Conservation (phyloP, 2,329 filamentous ascomycete species). For the Aureobasidium sp. region DNA sequence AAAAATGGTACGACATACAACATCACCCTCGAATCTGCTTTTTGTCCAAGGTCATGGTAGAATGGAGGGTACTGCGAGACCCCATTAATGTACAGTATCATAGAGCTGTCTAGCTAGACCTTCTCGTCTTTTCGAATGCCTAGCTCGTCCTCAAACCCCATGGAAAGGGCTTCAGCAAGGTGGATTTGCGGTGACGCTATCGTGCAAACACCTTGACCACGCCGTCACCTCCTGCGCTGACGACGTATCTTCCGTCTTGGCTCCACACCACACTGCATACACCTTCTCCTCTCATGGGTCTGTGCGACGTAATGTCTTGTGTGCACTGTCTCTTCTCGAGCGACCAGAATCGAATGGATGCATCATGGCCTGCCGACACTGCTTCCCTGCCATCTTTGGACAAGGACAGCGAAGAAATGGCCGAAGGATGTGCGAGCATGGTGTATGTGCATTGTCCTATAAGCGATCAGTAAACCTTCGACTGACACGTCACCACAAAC, state of each 20-base stretch:
- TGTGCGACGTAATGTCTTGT: slow-evolving; percentile 88
- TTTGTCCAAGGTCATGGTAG: neutral
- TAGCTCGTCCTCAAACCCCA: neutral
- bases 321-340: slow-evolving; percentile 92
- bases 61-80: neutral
- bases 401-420: slow-evolving; percentile 84
- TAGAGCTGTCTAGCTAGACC: slow-evolving; percentile 1
- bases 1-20: neutral
- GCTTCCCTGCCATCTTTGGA: slow-evolving; percentile 91
- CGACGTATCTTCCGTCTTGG: slow-evolving; percentile 87
- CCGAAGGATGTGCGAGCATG: slow-evolving; percentile 92
- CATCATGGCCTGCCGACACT: slow-evolving; percentile 92
- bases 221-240: slow-evolving; percentile 89
- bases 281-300: slow-evolving; percentile 91
- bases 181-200: slow-evolving; percentile 18
- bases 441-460: slow-evolving; percentile 97
- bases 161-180: no score
- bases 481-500: neutral
- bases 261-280: slow-evolving; percentile 95
- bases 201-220: slow-evolving; percentile 79
- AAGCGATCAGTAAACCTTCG: neutral
- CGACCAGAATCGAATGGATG: slow-evolving; percentile 92
- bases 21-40: neutral
- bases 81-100: slow-evolving; percentile 3
- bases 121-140: neutral